Percentiles rank a stretch among this genome's conserved stretches.
phyloP scores from a whole-genome alignment of 768 basidiomycete species.

The Boletus edulis region DNA sequence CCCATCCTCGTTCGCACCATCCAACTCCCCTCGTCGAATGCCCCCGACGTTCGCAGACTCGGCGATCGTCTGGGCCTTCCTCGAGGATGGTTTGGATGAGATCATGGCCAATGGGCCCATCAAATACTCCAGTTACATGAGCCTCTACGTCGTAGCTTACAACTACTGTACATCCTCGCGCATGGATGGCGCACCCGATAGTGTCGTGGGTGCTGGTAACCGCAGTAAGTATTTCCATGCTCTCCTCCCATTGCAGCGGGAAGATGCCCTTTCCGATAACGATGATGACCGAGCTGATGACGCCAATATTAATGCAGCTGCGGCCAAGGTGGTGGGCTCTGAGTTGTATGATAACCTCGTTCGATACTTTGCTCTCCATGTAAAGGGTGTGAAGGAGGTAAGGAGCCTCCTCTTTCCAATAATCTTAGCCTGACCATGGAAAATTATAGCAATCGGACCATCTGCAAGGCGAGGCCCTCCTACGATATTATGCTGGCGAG shows the following conservation, averaged over 20 bases:
- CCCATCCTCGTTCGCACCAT: constrained; percentile 29
- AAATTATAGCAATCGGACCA: constrained; percentile 64
- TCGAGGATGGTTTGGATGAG: constrained; percentile 84
- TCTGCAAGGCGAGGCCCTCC: constrained; percentile 81
- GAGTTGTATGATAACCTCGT: constrained; percentile 96
- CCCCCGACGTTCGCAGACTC: constrained; percentile 70
- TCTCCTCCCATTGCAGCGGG: constrained; percentile 13
- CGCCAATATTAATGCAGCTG: constrained; percentile 46
- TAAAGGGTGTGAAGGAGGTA: constrained; percentile 63
- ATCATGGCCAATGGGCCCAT: constrained; percentile 92
- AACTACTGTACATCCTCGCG: constrained; percentile 95
- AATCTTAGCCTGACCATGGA: constrained; percentile 12
- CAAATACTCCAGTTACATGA: constrained; percentile 87
- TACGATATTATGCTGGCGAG: constrained; percentile 88
- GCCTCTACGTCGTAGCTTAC: constrained; percentile 88
- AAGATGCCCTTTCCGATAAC: constrained; percentile 24
- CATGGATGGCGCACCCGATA: constrained; percentile 53
- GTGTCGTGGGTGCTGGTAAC: constrained; percentile 33
- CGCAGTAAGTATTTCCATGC: constrained; percentile 51
- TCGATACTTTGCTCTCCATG: constrained; percentile 83
- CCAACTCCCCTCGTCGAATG: constrained; percentile 47
- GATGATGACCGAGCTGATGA: constrained; percentile 16
- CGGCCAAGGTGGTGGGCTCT: constrained; percentile 94
- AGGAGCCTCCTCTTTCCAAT: constrained; percentile 28
- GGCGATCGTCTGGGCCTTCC: constrained; percentile 79